These are phyloP conservation scores for Bothriochloa decipiens DNA, from an alignment of 176 grass and related monocot genomes.

Conservation along the genomic window DNA sequence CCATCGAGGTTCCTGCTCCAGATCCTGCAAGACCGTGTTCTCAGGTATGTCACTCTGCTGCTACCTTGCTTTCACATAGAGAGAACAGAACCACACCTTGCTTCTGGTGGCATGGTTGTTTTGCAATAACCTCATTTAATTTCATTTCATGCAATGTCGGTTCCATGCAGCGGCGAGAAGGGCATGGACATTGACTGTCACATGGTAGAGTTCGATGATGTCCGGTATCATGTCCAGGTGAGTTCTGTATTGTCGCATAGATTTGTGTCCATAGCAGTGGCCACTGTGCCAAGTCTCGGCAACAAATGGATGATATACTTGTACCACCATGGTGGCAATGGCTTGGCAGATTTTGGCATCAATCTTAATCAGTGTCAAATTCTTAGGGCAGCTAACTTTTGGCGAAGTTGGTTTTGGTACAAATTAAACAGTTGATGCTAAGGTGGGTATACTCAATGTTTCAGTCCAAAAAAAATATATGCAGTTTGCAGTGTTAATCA, in stretches of 20 bases:
- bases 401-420: not conserved
- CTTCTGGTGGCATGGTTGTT: not conserved
- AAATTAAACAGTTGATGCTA: not conserved
- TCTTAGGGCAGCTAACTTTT: not conserved
- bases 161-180: constrained; percentile 67
- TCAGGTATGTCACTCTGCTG: constrained; percentile 49
- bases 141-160: not conserved
- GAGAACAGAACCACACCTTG: not conserved
- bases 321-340: not conserved
- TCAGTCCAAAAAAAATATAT: not conserved
- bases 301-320: not conserved
- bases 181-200: constrained; percentile 96
- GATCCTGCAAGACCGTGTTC: constrained; percentile 90
- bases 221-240: constrained; percentile 97
- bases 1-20: constrained; percentile 95
- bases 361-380: not conserved
- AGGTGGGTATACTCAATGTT: not conserved
- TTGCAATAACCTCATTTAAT: not conserved
- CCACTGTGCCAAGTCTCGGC: not conserved
- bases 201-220: constrained; percentile 92
- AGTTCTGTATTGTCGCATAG: not conserved
- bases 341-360: not conserved
- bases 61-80: not conserved
- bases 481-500: not conserved
- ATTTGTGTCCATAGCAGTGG: not conserved